A percentile compares a stretch with the other conserved stretches of the same genome.
Conservation (phyloP, 2,329 filamentous ascomycete species). For the Aspergillus pseudoterreus region DNA sequence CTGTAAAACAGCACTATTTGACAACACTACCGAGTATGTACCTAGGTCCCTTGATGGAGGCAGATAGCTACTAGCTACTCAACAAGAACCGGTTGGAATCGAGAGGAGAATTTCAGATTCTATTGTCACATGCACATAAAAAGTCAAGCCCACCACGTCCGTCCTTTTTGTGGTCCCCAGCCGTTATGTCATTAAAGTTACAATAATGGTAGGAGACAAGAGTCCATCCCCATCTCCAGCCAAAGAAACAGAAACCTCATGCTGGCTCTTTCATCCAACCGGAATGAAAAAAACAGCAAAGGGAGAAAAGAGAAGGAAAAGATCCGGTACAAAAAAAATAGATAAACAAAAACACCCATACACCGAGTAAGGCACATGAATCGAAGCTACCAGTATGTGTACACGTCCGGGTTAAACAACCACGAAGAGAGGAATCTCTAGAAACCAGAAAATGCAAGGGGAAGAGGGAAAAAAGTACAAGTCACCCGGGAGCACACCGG, state of each 20-base stretch:
- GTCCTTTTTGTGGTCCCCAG: constrained; percentile 30
- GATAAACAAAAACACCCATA: constrained; percentile 31
- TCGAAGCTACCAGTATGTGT: constrained; percentile 34
- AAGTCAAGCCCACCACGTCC: constrained; percentile 28
- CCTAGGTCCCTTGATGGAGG: too few relatives aligned
- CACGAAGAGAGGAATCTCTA: constrained; percentile 25
- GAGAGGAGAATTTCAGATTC: constrained; percentile 42
- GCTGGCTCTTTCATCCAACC: not conserved
- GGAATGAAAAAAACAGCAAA: constrained; percentile 16
- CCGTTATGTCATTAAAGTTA: constrained; percentile 40
- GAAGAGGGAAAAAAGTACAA: constrained; percentile 20
- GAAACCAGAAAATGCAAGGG: constrained; percentile 15
- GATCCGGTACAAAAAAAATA: constrained; percentile 13
- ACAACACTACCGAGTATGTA: too few relatives aligned
- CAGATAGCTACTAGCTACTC: too few relatives aligned
- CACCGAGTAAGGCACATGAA: constrained; percentile 27
- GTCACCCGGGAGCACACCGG: constrained; percentile 6
- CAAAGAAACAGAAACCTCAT: constrained; percentile 4
- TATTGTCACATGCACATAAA: constrained; percentile 34
- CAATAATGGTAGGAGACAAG: constrained; percentile 26
- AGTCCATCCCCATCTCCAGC: constrained; percentile 27
- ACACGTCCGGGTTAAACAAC: constrained; percentile 28
- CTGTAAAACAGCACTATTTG: constrained; percentile 2
- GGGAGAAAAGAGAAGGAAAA: constrained; percentile 23
- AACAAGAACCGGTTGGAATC: constrained; percentile 12